A percentile compares a stretch with the other conserved stretches of the same genome.
These are phyloP conservation scores for Cladorrhinum sp. DNA, from an alignment of 2,329 filamentous ascomycete genomes.

Conservation along the genomic window DNA sequence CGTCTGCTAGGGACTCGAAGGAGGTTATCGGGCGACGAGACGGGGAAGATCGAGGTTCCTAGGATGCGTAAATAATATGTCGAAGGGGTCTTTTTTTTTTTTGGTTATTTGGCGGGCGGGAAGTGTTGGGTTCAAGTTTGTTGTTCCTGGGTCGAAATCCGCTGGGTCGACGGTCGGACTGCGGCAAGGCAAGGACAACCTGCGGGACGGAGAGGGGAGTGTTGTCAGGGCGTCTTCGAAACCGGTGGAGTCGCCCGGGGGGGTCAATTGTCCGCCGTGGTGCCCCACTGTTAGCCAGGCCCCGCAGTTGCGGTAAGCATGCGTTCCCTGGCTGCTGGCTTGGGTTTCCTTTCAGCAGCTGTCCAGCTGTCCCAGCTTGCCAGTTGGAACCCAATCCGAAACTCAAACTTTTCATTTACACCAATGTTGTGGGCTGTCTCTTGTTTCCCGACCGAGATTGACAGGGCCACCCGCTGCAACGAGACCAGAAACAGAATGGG, in stretches of 20 bases:
- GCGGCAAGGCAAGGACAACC: conserved; percentile 9
- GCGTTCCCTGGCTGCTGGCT: not conserved
- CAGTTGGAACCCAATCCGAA: conserved; percentile 2
- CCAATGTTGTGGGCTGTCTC: no score
- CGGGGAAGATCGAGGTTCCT: conserved; percentile 11
- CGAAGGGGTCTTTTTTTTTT: not conserved
- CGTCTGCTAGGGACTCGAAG: conserved; percentile 2
- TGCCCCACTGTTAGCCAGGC: conserved; percentile 11
- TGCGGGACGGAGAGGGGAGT: not conserved
- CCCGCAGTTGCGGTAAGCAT: conserved; percentile 17
- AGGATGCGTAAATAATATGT: conserved; percentile 1
- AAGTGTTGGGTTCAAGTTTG: conserved; percentile 15
- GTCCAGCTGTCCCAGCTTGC: not conserved
- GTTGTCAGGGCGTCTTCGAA: conserved; percentile 15
- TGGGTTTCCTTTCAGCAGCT: conserved; percentile 4
- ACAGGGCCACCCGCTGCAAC: not conserved
- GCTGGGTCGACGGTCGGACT: conserved; percentile 9
- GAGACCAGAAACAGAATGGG: not conserved
- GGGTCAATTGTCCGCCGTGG: conserved; percentile 13
- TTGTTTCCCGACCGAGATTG: not conserved
- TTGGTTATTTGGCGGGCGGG: not conserved
- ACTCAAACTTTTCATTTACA: not conserved
- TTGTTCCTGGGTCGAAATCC: conserved; percentile 12
- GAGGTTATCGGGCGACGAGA: conserved; percentile 4
- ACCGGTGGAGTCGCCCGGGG: conserved; percentile 18